Conservation (phyloP, 2,329 filamentous ascomycete species). For the Xylaria arbuscula region DNA sequence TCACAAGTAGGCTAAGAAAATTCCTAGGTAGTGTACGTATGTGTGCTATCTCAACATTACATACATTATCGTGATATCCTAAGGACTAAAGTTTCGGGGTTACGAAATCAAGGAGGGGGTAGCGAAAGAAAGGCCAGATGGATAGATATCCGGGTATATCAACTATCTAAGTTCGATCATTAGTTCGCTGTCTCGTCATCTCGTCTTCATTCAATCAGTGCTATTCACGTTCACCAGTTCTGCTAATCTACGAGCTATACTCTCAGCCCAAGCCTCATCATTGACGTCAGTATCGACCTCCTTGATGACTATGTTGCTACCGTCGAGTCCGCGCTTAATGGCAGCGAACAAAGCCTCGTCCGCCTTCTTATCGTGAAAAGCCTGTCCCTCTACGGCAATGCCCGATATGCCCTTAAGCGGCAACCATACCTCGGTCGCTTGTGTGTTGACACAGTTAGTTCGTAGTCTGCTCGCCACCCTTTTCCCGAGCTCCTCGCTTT, state of each 20-base stretch:
- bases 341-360: conserved; percentile 64
- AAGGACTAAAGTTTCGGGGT: too few relatives aligned
- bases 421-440: conserved; percentile 66
- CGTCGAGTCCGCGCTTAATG: conserved; percentile 61
- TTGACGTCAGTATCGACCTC: conserved; percentile 66
- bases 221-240: conserved; percentile 37
- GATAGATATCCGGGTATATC: not conserved
- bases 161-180: not conserved
- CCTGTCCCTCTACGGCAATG: conserved; percentile 63
- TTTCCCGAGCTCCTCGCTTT: conserved; percentile 65
- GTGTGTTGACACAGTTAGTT: conserved; percentile 52
- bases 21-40: too few relatives aligned
- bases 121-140: not conserved
- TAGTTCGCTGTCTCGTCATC: not conserved
- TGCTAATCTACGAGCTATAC: conserved; percentile 39
- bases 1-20: too few relatives aligned
- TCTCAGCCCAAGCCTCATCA: conserved; percentile 51
- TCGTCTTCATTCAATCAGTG: not conserved
- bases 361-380: conserved; percentile 61
- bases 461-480: conserved; percentile 67
- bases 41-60: too few relatives aligned
- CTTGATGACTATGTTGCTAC: conserved; percentile 60
- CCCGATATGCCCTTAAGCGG: conserved; percentile 71
- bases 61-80: too few relatives aligned
- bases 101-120: too few relatives aligned